Evolutionary conservation across 1,284 basidiomycete genomes (phyloP).

Genomic region (Porodaedalea pini): DNA sequence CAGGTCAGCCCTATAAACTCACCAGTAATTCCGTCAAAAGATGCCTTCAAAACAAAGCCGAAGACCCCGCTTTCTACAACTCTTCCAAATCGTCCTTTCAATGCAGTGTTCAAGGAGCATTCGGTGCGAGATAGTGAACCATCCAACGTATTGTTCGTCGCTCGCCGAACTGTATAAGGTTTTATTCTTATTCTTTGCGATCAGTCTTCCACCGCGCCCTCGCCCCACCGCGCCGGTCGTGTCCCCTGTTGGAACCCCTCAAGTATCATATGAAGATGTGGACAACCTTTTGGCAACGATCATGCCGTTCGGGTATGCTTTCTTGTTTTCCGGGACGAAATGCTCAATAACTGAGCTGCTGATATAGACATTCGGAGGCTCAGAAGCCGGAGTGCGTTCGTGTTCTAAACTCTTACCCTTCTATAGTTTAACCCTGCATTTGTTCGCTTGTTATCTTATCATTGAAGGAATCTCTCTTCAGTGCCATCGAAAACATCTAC

Average conservation of each 20-base stretch:
- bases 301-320: constrained; percentile 10
- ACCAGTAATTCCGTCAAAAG: neutral
- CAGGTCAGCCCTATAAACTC: neutral
- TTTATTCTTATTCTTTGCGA: neutral
- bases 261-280: constrained; percentile 7
- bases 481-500: neutral
- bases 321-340: neutral
- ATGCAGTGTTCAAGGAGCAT: neutral
- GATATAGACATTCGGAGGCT: neutral
- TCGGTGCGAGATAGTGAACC: neutral
- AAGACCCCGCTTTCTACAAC: neutral
- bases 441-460: too few relatives aligned
- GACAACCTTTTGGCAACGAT: constrained; percentile 17
- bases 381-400: constrained; percentile 13
- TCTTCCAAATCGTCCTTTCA: neutral
- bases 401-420: neutral
- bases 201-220: constrained; percentile 12
- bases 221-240: neutral
- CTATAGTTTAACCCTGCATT: neutral
- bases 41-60: neutral
- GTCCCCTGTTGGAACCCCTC: neutral
- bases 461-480: neutral
- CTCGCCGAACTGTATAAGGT: neutral
- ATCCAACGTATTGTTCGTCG: neutral
- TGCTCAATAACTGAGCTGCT: constrained; percentile 26